Conservation (phyloP, 1,284 basidiomycete genomes). For the Sanguinoderma infundibulare region DNA sequence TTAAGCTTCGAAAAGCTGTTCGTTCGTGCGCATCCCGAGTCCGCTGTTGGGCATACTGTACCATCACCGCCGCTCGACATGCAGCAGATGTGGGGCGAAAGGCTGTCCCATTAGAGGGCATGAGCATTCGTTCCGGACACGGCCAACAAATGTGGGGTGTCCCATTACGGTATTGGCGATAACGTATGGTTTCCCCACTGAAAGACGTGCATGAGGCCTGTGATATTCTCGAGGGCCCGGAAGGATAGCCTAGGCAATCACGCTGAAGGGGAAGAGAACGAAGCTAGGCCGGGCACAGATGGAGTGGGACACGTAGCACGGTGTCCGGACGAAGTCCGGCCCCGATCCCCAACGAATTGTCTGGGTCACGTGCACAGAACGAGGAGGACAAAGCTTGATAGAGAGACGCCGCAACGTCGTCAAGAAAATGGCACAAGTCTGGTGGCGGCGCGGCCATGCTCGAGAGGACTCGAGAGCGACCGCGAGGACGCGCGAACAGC, state of each 20-base stretch:
- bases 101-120: too few relatives aligned
- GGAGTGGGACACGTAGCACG: background rate
- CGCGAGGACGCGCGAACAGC: slow-evolving; percentile 1
- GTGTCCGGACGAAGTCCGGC: slow-evolving; percentile 2
- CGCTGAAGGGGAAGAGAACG: background rate
- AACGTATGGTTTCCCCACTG: too few relatives aligned
- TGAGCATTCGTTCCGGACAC: too few relatives aligned
- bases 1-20: background rate
- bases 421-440: background rate
- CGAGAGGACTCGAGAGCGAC: slow-evolving; percentile 25
- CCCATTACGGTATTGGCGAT: too few relatives aligned
- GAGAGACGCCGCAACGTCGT: background rate
- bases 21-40: too few relatives aligned
- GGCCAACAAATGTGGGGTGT: too few relatives aligned
- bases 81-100: too few relatives aligned
- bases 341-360: slow-evolving; percentile 21
- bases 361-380: slow-evolving; percentile 15
- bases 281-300: background rate
- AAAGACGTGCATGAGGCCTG: background rate
- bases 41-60: too few relatives aligned
- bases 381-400: background rate
- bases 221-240: background rate
- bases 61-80: too few relatives aligned
- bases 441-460: slow-evolving; percentile 9
- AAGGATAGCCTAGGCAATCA: background rate